phyloP scores from a whole-genome alignment of 768 basidiomycete species.

The Mycena chlorophos region DNA sequence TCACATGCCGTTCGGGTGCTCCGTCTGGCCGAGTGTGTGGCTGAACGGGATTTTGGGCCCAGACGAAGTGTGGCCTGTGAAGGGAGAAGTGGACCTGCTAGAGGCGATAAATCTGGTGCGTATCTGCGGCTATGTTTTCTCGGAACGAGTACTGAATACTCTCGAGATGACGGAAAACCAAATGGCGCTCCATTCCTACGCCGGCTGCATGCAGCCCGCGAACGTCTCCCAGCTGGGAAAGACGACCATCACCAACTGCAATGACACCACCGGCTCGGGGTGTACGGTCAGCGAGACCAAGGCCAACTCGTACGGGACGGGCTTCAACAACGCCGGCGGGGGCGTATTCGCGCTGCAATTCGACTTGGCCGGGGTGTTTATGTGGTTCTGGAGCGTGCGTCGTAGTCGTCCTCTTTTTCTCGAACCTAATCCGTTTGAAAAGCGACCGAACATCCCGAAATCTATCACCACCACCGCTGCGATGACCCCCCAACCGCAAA shows the following conservation, averaged over 20 bases:
- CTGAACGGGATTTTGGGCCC: slow-evolving; percentile 34
- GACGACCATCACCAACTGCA: slow-evolving; percentile 46
- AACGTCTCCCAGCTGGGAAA: slow-evolving; percentile 1
- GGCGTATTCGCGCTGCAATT: slow-evolving; percentile 78
- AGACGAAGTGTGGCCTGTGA: slow-evolving; percentile 43
- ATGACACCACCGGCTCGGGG: slow-evolving; percentile 48
- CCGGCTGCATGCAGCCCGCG: slow-evolving; percentile 12
- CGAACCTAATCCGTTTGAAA: too few species aligned
- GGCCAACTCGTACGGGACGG: slow-evolving; percentile 61
- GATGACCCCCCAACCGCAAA: slow-evolving; percentile 5
- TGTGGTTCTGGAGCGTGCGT: slow-evolving; percentile 49
- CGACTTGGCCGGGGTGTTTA: slow-evolving; percentile 44
- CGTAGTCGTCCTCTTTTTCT: too few species aligned
- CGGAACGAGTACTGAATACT: background rate
- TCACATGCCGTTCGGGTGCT: slow-evolving; percentile 54
- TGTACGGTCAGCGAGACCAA: slow-evolving; percentile 65
- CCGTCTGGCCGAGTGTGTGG: slow-evolving; percentile 56
- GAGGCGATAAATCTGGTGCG: slow-evolving; percentile 21
- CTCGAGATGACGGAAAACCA: slow-evolving; percentile 16
- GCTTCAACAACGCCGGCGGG: slow-evolving; percentile 68
- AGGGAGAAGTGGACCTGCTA: slow-evolving; percentile 47
- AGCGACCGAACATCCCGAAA: slow-evolving; percentile 16
- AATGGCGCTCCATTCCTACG: slow-evolving; percentile 16
- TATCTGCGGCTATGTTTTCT: background rate
- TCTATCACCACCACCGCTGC: slow-evolving; percentile 19